Evolutionary conservation across 2,329 filamentous ascomycete genomes (phyloP), one percentile per base, ranked within the genome.

Genomic region (Diplodia intermedia): DNA sequence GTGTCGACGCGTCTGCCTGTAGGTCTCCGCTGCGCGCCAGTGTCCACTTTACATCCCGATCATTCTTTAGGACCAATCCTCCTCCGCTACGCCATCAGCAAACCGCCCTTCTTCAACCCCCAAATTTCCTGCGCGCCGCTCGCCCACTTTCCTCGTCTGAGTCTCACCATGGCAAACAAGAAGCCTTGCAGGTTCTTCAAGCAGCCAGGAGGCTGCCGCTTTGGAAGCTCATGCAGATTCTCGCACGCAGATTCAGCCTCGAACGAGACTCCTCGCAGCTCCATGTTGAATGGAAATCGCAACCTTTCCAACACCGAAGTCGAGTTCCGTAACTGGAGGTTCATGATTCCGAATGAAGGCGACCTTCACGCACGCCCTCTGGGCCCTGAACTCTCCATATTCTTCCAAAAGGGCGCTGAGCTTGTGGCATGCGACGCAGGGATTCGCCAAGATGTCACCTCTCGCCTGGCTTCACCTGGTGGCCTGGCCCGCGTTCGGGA

Each of bases 401-500:
- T 68, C 23, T 60, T 65, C 52, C 52, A 66, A 20, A 60, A 49
- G 11, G 33, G 52, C n/a, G 49, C 60, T 9, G 43, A 55, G 18
- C 60, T 68, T 15, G 57, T 68, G 14, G 31, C n/a, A 1, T 55
- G 31, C 8, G 56, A 65, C 14, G 12, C 66, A 6, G 60, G 49
- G 2, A 56, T 31, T 1, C 71, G 68, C n/a, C 71, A 74, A 31
- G 63, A 69, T 18, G 65, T 74, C 14, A 70, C 74, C 20, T 62
- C 61, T 11, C 69, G 71, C 12, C 68, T 74, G 5, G 73, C 72
- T 4, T 69, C 69, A 7, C 69, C 71, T 12, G 61, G 68, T 12
- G 73, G 72, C 33, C 68, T 73, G 8, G 49, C 40, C 3, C 69
- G 70, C 29, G 68, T 74, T 33, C 31, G 53, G 12, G 71, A 71